phyloP scores from a whole-genome alignment of 1,284 basidiomycete species.

The Irpex sp. region DNA sequence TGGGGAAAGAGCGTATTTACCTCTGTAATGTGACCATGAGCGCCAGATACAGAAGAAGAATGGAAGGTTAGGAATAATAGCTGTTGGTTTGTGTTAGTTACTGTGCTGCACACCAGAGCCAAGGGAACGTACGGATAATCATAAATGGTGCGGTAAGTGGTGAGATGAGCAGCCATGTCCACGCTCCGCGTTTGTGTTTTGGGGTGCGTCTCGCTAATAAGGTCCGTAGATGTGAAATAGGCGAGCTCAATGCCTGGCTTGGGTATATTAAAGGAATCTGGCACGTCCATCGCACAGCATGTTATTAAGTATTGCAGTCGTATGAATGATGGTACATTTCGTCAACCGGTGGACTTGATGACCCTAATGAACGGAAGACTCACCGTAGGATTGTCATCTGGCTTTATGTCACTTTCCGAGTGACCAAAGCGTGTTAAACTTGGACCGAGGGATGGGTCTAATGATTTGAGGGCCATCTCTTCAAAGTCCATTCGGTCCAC shows the following conservation, averaged over 20 bases:
- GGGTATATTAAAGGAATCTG: conserved; percentile 72
- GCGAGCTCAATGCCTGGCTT: conserved; percentile 45
- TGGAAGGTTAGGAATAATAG: conserved; percentile 77
- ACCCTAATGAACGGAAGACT: conserved; percentile 4
- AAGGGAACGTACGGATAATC: conserved; percentile 58
- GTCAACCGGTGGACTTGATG: conserved; percentile 19
- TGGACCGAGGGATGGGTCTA: conserved; percentile 67
- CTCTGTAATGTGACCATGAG: conserved; percentile 79
- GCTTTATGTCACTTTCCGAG: conserved; percentile 12
- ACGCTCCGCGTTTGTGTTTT: conserved; percentile 62
- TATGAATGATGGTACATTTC: conserved; percentile 2
- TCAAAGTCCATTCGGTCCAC: conserved; percentile 74
- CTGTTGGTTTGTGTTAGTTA: conserved; percentile 31
- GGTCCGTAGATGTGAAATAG: conserved; percentile 49
- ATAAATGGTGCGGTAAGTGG: conserved; percentile 73
- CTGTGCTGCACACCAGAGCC: neutral
- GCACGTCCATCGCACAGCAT: neutral
- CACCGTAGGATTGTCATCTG: conserved; percentile 19
- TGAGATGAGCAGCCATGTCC: conserved; percentile 56
- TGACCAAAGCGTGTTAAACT: conserved; percentile 24
- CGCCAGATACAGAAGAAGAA: conserved; percentile 84
- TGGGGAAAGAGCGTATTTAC: conserved; percentile 30
- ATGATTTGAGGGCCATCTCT: conserved; percentile 64
- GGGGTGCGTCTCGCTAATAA: conserved; percentile 56
- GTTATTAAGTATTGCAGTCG: neutral